Evolutionary conservation across 495 filamentous ascomycete species (phyloP).

Genomic region (Xanthoparmelia taractica): DNA sequence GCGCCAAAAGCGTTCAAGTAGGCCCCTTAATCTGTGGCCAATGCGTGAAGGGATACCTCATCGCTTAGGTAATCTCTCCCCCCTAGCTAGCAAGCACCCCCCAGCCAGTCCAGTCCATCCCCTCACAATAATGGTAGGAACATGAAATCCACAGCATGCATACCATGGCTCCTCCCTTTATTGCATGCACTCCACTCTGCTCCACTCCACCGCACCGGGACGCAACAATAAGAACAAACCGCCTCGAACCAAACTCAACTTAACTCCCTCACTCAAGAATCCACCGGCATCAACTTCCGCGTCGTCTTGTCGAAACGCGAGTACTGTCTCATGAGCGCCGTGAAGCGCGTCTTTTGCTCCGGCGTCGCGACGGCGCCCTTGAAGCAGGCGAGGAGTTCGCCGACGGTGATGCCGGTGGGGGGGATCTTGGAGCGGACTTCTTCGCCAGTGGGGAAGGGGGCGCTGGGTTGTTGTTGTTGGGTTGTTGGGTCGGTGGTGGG

Average conservation of each 20-base stretch:
- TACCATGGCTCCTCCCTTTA: too few species aligned
- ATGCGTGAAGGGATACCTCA: neutral
- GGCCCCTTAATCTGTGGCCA: neutral
- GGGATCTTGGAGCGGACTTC: constrained; percentile 67
- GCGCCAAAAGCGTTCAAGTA: neutral
- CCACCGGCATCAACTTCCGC: constrained; percentile 35
- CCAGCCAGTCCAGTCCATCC: too few species aligned
- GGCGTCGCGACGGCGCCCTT: constrained; percentile 26
- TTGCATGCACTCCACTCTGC: neutral
- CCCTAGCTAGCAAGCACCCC: neutral
- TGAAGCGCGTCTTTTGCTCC: constrained; percentile 42
- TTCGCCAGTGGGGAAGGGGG: constrained; percentile 49
- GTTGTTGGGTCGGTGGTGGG: too few species aligned
- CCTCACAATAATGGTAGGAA: neutral
- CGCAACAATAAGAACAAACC: too few species aligned
- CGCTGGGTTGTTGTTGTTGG: too few species aligned
- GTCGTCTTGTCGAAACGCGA: constrained; percentile 38
- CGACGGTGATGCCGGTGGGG: constrained; percentile 57
- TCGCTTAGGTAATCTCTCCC: too few species aligned
- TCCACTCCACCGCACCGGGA: neutral
- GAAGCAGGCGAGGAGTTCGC: constrained; percentile 55
- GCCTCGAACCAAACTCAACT: too few species aligned
- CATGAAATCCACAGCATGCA: neutral
- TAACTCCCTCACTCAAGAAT: neutral
- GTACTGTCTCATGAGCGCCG: constrained; percentile 45